Conservation (phyloP, 306 rosid genomes). For the Vicia faba region DNA sequence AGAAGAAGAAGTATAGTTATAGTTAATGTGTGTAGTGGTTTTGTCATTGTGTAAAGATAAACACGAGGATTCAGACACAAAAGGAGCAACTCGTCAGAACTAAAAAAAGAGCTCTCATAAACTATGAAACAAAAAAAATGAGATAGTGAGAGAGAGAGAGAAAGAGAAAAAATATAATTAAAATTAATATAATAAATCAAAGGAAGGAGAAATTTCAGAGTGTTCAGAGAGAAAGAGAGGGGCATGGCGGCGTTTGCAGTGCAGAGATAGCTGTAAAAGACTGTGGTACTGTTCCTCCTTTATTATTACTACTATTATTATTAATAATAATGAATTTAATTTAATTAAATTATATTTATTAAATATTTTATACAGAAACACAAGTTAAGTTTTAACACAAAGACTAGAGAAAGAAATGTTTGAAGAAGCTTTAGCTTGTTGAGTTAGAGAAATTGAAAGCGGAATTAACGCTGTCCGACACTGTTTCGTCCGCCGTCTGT, state of each 20-base stretch:
- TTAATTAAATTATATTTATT: not conserved
- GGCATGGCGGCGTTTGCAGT: constrained; percentile 91
- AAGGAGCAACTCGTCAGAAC: constrained; percentile 49
- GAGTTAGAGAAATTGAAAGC: constrained; percentile 44
- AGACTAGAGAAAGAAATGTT: constrained; percentile 12
- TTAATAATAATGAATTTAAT: constrained; percentile 34
- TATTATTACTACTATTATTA: not conserved
- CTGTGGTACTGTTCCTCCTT: constrained; percentile 42
- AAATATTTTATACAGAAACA: constrained; percentile 5
- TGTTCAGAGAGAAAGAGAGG: constrained; percentile 45
- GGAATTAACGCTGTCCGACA: constrained; percentile 49
- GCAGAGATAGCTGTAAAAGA: constrained; percentile 48
- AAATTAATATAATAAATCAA: constrained; percentile 42
- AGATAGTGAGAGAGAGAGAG: constrained; percentile 29
- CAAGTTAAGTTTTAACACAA: constrained; percentile 1
- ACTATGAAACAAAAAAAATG: no score
- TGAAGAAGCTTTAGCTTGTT: not conserved
- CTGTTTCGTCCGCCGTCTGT: constrained; percentile 31
- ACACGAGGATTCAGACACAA: constrained; percentile 44
- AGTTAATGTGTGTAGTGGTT: constrained; percentile 37
- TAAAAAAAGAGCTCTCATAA: not conserved
- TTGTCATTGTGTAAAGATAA: constrained; percentile 45
- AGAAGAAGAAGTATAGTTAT: constrained; percentile 27
- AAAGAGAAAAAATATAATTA: constrained; percentile 25
- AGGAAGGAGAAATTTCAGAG: constrained; percentile 42